Evolutionary conservation across 768 basidiomycete species (phyloP).

Genomic region (Boletus coccyginus): DNA sequence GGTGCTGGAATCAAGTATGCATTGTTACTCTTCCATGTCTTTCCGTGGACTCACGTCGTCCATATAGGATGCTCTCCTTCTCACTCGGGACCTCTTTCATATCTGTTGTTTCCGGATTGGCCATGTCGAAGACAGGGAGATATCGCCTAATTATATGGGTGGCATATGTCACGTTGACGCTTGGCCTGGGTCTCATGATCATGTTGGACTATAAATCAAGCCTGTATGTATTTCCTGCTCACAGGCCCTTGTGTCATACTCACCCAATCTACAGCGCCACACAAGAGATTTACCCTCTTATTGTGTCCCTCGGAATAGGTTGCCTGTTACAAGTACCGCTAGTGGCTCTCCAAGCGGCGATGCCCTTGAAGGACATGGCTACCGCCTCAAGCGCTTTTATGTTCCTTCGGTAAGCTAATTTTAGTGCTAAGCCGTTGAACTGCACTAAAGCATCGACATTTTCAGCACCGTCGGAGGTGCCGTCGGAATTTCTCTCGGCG

Average conservation of each 20-base stretch:
- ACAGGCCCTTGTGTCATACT: neutral
- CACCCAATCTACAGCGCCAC: conserved; percentile 42
- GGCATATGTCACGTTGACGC: conserved; percentile 50
- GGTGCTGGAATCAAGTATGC: conserved; percentile 61
- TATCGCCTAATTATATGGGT: conserved; percentile 66
- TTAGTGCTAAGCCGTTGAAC: neutral
- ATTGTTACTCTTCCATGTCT: neutral
- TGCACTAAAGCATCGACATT: conserved; percentile 1
- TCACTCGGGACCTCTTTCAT: conserved; percentile 57
- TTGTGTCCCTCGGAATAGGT: conserved; percentile 66
- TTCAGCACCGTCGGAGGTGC: conserved; percentile 70
- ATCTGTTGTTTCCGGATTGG: conserved; percentile 55
- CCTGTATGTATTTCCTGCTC: conserved; percentile 7
- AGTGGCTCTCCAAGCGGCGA: conserved; percentile 78
- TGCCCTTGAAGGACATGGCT: conserved; percentile 87
- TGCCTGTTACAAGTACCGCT: conserved; percentile 66
- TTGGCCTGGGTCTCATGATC: conserved; percentile 77
- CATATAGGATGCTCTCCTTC: conserved; percentile 65
- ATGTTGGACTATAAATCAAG: conserved; percentile 57
- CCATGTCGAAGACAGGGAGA: conserved; percentile 53
- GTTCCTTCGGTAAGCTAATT: conserved; percentile 54
- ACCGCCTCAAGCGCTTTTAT: conserved; percentile 71
- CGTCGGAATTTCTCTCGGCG: conserved; percentile 69
- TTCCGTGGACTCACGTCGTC: neutral
- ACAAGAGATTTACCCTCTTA: conserved; percentile 61